Base-by-base conservation (phyloP, 768 basidiomycete species). In the Mycena sanguinolenta region DNA sequence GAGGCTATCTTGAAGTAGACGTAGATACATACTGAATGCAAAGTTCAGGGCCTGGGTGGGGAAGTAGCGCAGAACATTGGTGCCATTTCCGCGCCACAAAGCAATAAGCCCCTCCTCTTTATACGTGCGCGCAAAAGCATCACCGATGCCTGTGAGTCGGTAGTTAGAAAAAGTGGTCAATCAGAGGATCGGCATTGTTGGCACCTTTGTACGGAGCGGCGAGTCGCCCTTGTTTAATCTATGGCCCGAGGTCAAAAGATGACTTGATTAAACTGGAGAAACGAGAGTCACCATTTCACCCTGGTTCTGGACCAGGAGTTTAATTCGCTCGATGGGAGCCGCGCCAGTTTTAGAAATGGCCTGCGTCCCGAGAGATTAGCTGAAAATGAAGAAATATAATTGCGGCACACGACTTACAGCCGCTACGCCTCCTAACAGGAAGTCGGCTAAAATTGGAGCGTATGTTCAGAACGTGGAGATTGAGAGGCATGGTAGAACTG, bases 31-130 rank as follows among this genome's bases (percentile, higher is more conserved):
- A 94, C 90, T 94, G 88, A 95, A 95, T 76, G 93, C 94, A 77
- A 95, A 95, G 89, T 95, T 95, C 79, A 95, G 82, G 52, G 94
- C 94, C 83, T 95, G 94, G 53, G 94, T 95, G 60, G 94, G 94
- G 90, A 62, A 63, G 44, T 67, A 65, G n/a, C 65, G 63, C 14
- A 58, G 25, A 42, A 63, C 59, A 84, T 95, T 95, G 84, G 94
- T 93, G 55, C 92, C 94, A 88, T 95, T 95, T 78, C 94, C 94
- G 79, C 94, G 84, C 94, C 94, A 95, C 77, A 95, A 84, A 28
- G 94, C 90, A 69, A 89, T 84, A 38, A 94, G 80, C 80, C 94
- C 94, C 84, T 95, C 94, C 25, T 93, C 92, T 74, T 79, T 85
- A 87, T 92, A 93, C 63, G 93, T 94, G 70, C 94, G 89, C 60